Evolutionary conservation across 495 filamentous ascomycete genomes (phyloP), one percentile per base, ranked within the genome.

Genomic region (Talaromyces wortmannii): DNA sequence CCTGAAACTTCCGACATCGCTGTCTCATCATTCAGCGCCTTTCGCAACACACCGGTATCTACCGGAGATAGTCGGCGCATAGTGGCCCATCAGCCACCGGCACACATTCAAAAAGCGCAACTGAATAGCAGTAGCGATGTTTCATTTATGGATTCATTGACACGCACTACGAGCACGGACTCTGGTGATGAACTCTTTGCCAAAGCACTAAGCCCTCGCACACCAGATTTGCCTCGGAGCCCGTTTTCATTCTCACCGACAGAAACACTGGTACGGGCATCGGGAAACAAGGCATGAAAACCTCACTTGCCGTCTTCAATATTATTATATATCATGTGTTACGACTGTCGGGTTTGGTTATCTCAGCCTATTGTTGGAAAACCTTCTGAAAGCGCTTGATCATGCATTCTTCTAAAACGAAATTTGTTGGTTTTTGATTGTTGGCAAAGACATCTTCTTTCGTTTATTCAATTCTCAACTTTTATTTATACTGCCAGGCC

Each of bases 171-270:
- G 18, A 69, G 59, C 51, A 66, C 72, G 7, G 81, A 84, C 8
- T 78, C 72, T 4, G 83, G 89, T 61, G 88, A 91, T 45, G 89
- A 85, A 11, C 74, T 92, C 29, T 95, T 92, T 62, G 88, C 89
- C 16, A 79, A 91, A 51, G 86, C 88, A 15, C 79, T 95, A 76
- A 88, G 85, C 58, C 89, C 89, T 7, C 79, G 88, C 32, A 87
- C 86, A 56, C 89, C 90, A 0, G 89, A 91, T 61, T 87, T 91
- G 62, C 80, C 77, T 44, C 83, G 82, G 50, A 92, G 87, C 60
- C 88, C 87, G 7, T 90, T 90, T 61, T 79, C 76, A 10, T 81
- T 82, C 57, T 67, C 68, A n/a, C 59, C 61, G 40, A 16, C 10
- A 13, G 59, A 56, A 17, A 52, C 51, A n/a, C 7, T 53, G n/a